Base-by-base conservation (phyloP, 805 yeast genomes). In the Candida insectalens region DNA sequence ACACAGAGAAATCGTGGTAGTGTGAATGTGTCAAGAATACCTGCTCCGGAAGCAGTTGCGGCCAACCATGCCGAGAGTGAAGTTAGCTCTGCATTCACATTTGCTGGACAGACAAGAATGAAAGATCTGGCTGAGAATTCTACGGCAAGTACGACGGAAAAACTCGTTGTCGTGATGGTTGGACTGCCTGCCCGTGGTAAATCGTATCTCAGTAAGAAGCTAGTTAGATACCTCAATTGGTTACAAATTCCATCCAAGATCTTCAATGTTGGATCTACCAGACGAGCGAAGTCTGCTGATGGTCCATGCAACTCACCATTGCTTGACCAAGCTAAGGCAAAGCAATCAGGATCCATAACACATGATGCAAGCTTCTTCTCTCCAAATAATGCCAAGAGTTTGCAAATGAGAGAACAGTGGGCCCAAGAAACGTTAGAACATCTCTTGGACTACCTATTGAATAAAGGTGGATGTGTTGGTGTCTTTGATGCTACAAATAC, bases 161-260 rank as follows among this genome's bases (percentile, higher is more conserved):
- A 85, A 50, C 67, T 89, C 34, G 94, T 89, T 12, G 84, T 89
- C 38, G 94, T 92, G 14, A 89, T 89, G 97, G 96, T 89, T 12
- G 98, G 98, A 0, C 56, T 81, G 10, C 97, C 97, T 0, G 96
- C 96, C 0, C 66, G 96, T 35, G 98, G 98, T 3, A 89, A 89
- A 55, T 82, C 94, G 2, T 92, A 88, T 53, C 76, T 89, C 41
- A 85, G 96, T 34, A 89, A 87, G 57, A 89, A 92, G 53, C 65
- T 89, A 31, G 83, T 94, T 1, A 62, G 97, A 39, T 92, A 84
- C 57, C 63, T 89, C 52, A 89, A 89, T 59, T 89, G 96, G 94
- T 71, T 87, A 26, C 95, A 88, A 58, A 94, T 88, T 47, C 85
- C 83, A 45, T 78, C 94, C 39, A 69, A 80, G 42, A 88, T 89